Percentiles rank a stretch among this genome's conserved stretches.
Conservation (phyloP, 2,329 filamentous ascomycete genomes). For the Plenodomus biglobosus region DNA sequence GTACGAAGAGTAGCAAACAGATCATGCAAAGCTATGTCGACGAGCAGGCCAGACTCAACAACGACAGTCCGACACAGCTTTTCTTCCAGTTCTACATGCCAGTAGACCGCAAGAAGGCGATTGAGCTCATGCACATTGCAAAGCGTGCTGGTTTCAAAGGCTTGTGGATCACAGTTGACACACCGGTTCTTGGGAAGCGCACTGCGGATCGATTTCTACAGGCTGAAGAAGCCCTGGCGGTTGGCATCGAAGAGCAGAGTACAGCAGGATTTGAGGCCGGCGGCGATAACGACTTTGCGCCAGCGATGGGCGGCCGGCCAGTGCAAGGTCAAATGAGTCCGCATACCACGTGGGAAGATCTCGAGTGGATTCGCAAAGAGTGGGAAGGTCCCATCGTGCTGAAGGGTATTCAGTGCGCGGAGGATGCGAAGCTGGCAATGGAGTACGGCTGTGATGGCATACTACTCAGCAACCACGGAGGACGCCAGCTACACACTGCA, state of each 20-base stretch:
- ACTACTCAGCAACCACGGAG: slow-evolving; percentile 57
- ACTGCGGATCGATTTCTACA: slow-evolving; percentile 40
- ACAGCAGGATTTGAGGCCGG: slow-evolving; percentile 55
- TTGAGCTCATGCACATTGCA: slow-evolving; percentile 36
- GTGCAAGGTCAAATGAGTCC: slow-evolving; percentile 41
- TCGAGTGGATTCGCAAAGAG: slow-evolving; percentile 47
- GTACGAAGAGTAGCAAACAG: slow-evolving; percentile 34
- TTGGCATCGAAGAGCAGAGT: slow-evolving; percentile 55
- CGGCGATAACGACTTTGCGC: slow-evolving; percentile 58
- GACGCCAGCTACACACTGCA: slow-evolving; percentile 53
- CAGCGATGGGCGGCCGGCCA: slow-evolving; percentile 56
- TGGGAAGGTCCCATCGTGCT: slow-evolving; percentile 48
- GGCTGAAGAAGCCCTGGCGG: slow-evolving; percentile 53
- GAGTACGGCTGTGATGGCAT: slow-evolving; percentile 52
- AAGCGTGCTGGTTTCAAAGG: slow-evolving; percentile 39
- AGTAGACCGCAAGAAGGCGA: slow-evolving; percentile 33
- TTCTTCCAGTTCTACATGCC: slow-evolving; percentile 46
- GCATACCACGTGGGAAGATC: slow-evolving; percentile 54
- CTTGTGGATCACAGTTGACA: slow-evolving; percentile 43
- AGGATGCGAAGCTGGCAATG: slow-evolving; percentile 50
- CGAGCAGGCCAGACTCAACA: slow-evolving; percentile 27
- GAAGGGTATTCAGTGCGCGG: slow-evolving; percentile 50
- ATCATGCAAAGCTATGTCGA: slow-evolving; percentile 36
- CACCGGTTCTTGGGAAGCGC: slow-evolving; percentile 39
- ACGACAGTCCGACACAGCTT: slow-evolving; percentile 30